A percentile compares a stretch with the other conserved stretches of the same genome.
Conservation (phyloP, 192 early-diverging fungal species). For the Powellomyces hirtus region DNA sequence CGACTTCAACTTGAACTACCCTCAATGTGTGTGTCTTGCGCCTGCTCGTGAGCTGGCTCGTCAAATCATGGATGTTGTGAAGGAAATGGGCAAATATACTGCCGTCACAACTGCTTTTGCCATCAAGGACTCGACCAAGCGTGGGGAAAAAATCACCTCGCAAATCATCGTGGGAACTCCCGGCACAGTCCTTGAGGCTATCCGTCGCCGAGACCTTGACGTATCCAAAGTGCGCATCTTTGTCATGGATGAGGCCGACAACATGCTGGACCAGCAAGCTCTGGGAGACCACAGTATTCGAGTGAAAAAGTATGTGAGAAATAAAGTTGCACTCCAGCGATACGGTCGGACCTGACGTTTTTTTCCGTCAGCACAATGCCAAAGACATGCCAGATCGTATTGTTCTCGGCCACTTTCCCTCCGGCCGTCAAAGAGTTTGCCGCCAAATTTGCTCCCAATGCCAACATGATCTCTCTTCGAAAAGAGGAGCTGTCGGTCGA, state of each 20-base stretch:
- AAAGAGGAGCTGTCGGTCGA: constrained; percentile 89
- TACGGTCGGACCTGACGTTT: constrained; percentile 11
- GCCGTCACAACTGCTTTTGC: constrained; percentile 69
- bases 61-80: constrained; percentile 89
- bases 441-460: constrained; percentile 73
- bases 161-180: constrained; percentile 95
- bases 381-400: constrained; percentile 72
- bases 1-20: constrained; percentile 59
- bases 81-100: constrained; percentile 91
- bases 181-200: constrained; percentile 80
- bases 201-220: constrained; percentile 64
- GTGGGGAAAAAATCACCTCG: constrained; percentile 61
- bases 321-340: neutral
- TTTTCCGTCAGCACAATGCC: constrained; percentile 58
- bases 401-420: constrained; percentile 96
- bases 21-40: constrained; percentile 86
- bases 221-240: constrained; percentile 69
- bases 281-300: constrained; percentile 85
- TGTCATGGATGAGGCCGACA: constrained; percentile 98
- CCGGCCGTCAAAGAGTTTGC: constrained; percentile 75
- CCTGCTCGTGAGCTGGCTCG: constrained; percentile 92
- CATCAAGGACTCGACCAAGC: constrained; percentile 67
- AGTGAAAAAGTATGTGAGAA: constrained; percentile 85
- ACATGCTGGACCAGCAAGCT: constrained; percentile 82
- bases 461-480: constrained; percentile 83